Base-by-base conservation (phyloP, 768 basidiomycete genomes). In the Lentinula boryana region DNA sequence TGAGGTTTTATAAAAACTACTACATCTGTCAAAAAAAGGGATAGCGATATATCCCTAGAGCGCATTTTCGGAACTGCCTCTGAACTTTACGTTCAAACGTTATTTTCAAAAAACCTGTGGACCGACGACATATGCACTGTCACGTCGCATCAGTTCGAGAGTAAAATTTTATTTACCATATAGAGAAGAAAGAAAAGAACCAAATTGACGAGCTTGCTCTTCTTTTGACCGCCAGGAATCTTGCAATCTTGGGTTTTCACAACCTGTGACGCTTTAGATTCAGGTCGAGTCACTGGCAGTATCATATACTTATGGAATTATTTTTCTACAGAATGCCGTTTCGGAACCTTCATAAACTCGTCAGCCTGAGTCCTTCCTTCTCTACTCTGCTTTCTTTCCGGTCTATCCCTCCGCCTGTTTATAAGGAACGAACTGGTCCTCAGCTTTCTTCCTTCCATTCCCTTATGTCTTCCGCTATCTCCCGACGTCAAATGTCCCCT, bases 401-500 rank as follows among this genome's bases (percentile, higher is more conserved):
- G 59, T 59, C 57, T 54, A 52, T 62, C 60, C 61, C 72, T 71
- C 77, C 72, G 69, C 68, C 63, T 38, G 57, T 70, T 76, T 78
- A 76, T 75, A n/a, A n/a, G n/a, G n/a, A n/a, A n/a, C n/a, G n/a
- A n/a, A n/a, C n/a, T n/a, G n/a, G 64, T 63, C 62, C 35, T 63
- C 58, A 35, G 53, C 66, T 63, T 61, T 53, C 65, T 64, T 70
- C 63, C 60, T 67, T 62, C 67, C 62, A 65, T 68, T 68, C 64
- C 63, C 68, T 60, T 61, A 65, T 84, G 83, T 74, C 82, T 60
- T 67, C 70, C 57, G 70, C 73, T 38, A 65, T 78, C 58, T 69
- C 71, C 61, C 72, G 70, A 61, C 79, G 76, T 63, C 63, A 71
- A 61, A 67, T 68, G 62, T 71, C 68, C 52, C 69, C 71, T 5